Evolutionary conservation across 768 basidiomycete genomes (phyloP), one percentile per base, ranked within the genome.

Genomic region (Suillus bovinus): DNA sequence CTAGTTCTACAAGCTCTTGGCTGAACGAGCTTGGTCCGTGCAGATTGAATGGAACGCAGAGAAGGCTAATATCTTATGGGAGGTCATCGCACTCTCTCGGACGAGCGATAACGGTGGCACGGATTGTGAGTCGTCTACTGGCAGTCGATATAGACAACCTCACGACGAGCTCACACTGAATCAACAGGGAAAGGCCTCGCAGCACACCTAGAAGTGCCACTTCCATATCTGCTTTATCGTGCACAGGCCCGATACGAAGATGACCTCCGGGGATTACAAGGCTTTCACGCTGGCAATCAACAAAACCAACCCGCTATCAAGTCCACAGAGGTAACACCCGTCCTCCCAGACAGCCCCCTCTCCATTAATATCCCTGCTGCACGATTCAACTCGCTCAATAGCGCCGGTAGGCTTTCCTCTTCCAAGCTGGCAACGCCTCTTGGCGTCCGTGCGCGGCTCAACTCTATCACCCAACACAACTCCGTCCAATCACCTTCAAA

Each of bases 1-100:
- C 10, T 20, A 34, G 41, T 59, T 39, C 39, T 20, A 57, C 29
- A 22, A 60, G 56, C 54, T 50, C n/a, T 41, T 22, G 60, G 34
- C 47, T 47, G 34, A 65, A 61, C 63, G 49, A 67, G 61, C 54
- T 65, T 60, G 63, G 64, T 59, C 20, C 31, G 41, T 57, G 39
- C 69, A 94, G 92, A 88, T 94, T 72, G 88, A 90, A 78, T 94
- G 93, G 93, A 91, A 83, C 47, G 67, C 84, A 9, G 90, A 93
- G 62, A 94, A 94, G 72, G 93, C 93, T 50, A 88, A 88, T 64
- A 84, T 91, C 7, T 78, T 94, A 9, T 94, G 93, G 93, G 91
- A 92, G 73, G 89, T 91, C 49, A 93, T 94, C 64, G 88, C 91
- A 59, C 82, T 85, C 67, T 91, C 90, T 38, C 82, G 91, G 60